Evolutionary conservation across 768 basidiomycete species (phyloP).

Genomic region (Kwoniella pini): DNA sequence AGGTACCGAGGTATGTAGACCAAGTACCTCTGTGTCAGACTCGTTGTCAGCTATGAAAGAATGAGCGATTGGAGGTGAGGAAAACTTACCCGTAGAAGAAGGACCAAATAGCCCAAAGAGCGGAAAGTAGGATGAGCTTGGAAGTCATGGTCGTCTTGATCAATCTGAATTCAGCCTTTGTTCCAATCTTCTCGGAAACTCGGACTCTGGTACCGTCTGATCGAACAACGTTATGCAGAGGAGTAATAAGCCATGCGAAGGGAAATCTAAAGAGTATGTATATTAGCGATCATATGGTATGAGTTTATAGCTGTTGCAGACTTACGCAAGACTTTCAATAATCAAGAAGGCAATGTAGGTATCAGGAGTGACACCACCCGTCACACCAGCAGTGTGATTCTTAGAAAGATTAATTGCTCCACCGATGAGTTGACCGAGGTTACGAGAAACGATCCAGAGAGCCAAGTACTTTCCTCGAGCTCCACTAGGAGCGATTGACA

Average conservation of each 20-base stretch:
- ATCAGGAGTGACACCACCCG: slow-evolving; percentile 16
- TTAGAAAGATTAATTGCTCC: slow-evolving; percentile 30
- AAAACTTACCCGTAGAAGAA: slow-evolving; percentile 19
- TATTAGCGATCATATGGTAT: background rate
- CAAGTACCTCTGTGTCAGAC: slow-evolving; percentile 21
- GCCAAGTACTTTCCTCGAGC: slow-evolving; percentile 31
- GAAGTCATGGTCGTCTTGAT: slow-evolving; percentile 18
- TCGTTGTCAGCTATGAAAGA: background rate
- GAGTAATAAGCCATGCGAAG: slow-evolving; percentile 19
- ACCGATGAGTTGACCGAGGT: slow-evolving; percentile 27
- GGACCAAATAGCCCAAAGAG: slow-evolving; percentile 20
- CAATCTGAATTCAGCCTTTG: slow-evolving; percentile 24
- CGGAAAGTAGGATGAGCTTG: slow-evolving; percentile 17
- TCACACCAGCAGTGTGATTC: slow-evolving; percentile 12
- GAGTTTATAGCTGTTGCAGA: background rate
- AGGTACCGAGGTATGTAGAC: slow-evolving; percentile 33
- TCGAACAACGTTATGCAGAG: slow-evolving; percentile 27
- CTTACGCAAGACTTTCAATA: slow-evolving; percentile 18
- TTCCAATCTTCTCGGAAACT: slow-evolving; percentile 15
- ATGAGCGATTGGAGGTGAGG: background rate
- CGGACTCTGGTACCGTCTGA: slow-evolving; percentile 28
- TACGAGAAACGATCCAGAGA: slow-evolving; percentile 29
- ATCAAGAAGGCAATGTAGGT: slow-evolving; percentile 24
- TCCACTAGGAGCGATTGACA: slow-evolving; percentile 26
- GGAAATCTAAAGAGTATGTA: slow-evolving; percentile 5